These are phyloP conservation scores for Fusarium nelsonii DNA, from an alignment of 2,329 filamentous ascomycete species.

Conservation along the genomic window DNA sequence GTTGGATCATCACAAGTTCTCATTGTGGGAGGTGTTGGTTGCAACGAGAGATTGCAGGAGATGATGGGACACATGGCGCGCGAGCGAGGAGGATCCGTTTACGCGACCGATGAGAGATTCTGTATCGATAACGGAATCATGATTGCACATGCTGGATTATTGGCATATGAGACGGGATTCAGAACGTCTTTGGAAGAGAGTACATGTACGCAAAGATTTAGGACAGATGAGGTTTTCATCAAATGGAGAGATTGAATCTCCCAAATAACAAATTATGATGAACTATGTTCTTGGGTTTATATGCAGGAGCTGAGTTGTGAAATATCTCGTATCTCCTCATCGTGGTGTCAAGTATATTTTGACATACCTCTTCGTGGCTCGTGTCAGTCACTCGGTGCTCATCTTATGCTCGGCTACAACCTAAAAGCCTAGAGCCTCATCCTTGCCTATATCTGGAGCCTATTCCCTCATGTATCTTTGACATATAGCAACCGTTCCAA, in stretches of 20 bases:
- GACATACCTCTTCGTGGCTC: constrained; percentile 8
- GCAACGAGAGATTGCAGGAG: constrained; percentile 92
- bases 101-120: constrained; percentile 95
- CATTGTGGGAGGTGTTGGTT: constrained; percentile 95
- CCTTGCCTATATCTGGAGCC: not conserved
- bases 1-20: constrained; percentile 91
- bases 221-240: constrained; percentile 84
- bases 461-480: constrained; percentile 2
- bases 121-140: constrained; percentile 99
- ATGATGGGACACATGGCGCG: constrained; percentile 99
- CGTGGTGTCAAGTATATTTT: not conserved
- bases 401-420: not conserved
- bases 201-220: constrained; percentile 85
- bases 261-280: not conserved
- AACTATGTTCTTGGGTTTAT: constrained; percentile 6
- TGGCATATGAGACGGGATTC: constrained; percentile 87
- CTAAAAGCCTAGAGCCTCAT: not conserved
- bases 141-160: constrained; percentile 95
- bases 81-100: constrained; percentile 89
- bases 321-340: not conserved
- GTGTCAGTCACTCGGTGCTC: not conserved
- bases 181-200: constrained; percentile 82
- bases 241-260: constrained; percentile 76
- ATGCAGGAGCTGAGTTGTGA: constrained; percentile 10
- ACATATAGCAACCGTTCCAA: constrained; percentile 18